Percentiles rank a stretch among this genome's conserved stretches.
phyloP scores from a whole-genome alignment of 2,329 filamentous ascomycete species.

The Alternaria viburni region DNA sequence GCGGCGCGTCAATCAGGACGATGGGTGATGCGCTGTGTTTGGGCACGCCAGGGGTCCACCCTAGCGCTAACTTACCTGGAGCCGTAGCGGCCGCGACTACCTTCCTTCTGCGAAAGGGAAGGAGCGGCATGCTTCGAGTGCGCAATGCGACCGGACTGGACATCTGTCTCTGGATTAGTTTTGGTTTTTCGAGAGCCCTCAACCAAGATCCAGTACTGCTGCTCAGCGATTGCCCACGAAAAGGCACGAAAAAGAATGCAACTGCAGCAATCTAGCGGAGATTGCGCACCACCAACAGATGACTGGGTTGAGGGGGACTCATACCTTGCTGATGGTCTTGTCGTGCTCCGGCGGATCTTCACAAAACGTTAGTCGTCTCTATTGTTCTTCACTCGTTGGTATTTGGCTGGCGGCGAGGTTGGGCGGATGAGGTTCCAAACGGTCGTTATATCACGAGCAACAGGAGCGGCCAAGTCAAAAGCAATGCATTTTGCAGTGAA shows the following conservation, averaged over 20 bases:
- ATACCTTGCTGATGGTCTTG: neutral
- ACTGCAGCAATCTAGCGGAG: slow-evolving; percentile 14
- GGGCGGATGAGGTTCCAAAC: neutral
- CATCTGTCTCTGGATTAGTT: slow-evolving; percentile 2
- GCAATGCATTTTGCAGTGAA: neutral
- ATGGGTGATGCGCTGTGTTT: slow-evolving; percentile 31
- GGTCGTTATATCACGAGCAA: neutral
- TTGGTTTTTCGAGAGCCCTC: neutral
- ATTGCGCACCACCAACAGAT: neutral
- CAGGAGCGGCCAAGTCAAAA: neutral
- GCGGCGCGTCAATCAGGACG: slow-evolving; percentile 14
- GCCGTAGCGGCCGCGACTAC: slow-evolving; percentile 7
- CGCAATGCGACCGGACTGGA: neutral
- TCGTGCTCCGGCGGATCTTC: neutral
- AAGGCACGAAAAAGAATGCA: slow-evolving; percentile 13
- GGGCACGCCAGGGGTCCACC: slow-evolving; percentile 16
- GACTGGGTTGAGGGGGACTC: neutral
- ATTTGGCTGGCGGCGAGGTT: neutral
- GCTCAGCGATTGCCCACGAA: neutral
- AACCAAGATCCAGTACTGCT: neutral
- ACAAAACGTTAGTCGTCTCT: neutral
- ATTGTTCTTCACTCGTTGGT: neutral
- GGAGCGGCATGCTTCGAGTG: slow-evolving; percentile 6
- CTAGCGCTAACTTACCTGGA: slow-evolving; percentile 23
- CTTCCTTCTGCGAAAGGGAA: slow-evolving; percentile 13